These are phyloP conservation scores for Neobulgaria alba DNA, from an alignment of 2,329 filamentous ascomycete genomes.

Conservation along the genomic window DNA sequence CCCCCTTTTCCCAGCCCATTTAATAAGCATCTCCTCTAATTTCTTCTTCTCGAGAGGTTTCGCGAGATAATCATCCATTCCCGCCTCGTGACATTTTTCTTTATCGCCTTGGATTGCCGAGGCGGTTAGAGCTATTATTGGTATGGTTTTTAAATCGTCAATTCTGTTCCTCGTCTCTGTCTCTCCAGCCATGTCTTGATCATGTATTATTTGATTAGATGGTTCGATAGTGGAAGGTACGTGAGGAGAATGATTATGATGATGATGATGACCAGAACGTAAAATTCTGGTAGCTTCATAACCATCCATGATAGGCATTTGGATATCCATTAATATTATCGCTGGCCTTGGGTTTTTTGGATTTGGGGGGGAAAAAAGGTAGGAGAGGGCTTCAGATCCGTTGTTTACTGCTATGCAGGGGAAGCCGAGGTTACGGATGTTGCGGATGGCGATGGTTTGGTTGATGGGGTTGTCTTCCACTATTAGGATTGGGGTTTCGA, in stretches of 20 bases:
- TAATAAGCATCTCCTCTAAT: constrained; percentile 20
- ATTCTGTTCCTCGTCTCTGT: not conserved
- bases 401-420: constrained; percentile 20
- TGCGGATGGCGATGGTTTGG: constrained; percentile 20
- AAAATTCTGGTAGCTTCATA: constrained; percentile 39
- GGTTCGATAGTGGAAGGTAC: not conserved
- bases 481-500: constrained; percentile 15
- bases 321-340: constrained; percentile 36
- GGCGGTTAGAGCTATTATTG: constrained; percentile 43
- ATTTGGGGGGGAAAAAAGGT: constrained; percentile 13
- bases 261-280: constrained; percentile 26
- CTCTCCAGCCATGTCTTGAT: too few species aligned
- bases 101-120: constrained; percentile 40
- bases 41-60: constrained; percentile 35
- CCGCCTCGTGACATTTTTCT: constrained; percentile 41
- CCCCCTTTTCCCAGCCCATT: constrained; percentile 16
- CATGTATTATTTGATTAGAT: too few species aligned
- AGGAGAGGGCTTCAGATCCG: constrained; percentile 19
- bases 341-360: constrained; percentile 14
- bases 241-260: too few species aligned
- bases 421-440: constrained; percentile 20
- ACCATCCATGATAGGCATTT: constrained; percentile 47
- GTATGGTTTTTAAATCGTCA: constrained; percentile 30
- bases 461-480: constrained; percentile 25
- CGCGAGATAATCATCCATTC: constrained; percentile 44